A percentile compares a stretch with the other conserved stretches of the same genome.
Conservation (phyloP, 1,139 yeast species). For the Pichia sp. region DNA sequence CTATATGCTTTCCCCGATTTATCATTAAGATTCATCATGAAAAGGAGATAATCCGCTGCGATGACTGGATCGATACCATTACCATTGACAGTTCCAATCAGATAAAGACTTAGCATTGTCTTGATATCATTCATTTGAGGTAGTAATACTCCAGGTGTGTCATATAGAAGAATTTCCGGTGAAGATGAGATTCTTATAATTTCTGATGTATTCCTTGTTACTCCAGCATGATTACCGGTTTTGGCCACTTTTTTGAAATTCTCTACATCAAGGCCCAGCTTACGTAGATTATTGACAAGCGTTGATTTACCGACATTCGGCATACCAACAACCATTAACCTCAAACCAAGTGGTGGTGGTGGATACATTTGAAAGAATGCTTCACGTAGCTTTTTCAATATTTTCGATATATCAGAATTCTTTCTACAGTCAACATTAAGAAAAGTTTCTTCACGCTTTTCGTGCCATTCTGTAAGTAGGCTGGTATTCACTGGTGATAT, state of each 20-base stretch:
- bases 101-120: slow-evolving; percentile 67
- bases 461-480: slow-evolving; percentile 49
- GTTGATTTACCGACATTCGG: slow-evolving; percentile 98
- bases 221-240: slow-evolving; percentile 89
- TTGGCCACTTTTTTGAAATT: slow-evolving; percentile 53
- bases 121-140: slow-evolving; percentile 64
- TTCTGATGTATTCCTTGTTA: slow-evolving; percentile 75
- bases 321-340: slow-evolving; percentile 82
- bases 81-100: slow-evolving; percentile 73
- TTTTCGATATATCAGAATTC: slow-evolving; percentile 40
- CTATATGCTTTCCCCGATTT: slow-evolving; percentile 39
- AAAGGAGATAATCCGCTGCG: slow-evolving; percentile 80
- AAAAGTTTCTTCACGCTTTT: slow-evolving; percentile 35
- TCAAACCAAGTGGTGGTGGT: slow-evolving; percentile 75
- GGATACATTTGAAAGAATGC: slow-evolving; percentile 42
- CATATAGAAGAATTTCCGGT: slow-evolving; percentile 70
- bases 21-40: slow-evolving; percentile 59
- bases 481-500: slow-evolving; percentile 24
- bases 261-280: slow-evolving; percentile 36
- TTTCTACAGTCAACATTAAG: slow-evolving; percentile 56
- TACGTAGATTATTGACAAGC: slow-evolving; percentile 65
- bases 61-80: slow-evolving; percentile 71
- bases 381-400: slow-evolving; percentile 44
- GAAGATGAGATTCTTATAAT: slow-evolving; percentile 54
- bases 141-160: slow-evolving; percentile 88